phyloP scores from a whole-genome alignment of 169 alveolate genomes.

The Plasmodium berghei region DNA sequence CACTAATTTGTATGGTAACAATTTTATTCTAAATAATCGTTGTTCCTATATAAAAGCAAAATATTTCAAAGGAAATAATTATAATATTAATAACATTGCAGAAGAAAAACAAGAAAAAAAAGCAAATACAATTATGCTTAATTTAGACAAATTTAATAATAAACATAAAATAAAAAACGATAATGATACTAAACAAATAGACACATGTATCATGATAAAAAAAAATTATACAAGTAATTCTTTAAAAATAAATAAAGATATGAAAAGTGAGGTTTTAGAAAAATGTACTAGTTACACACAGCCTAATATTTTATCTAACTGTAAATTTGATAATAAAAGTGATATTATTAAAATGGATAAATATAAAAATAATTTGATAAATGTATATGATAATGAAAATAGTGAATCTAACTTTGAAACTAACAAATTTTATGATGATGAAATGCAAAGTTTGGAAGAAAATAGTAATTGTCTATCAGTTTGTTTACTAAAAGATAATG shows the following conservation, averaged over 20 bases:
- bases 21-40: constrained; percentile 47
- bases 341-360: background rate
- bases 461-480: too few species aligned
- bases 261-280: background rate
- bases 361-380: constrained; percentile 18
- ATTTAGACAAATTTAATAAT: constrained; percentile 9
- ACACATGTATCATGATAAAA: background rate
- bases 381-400: constrained; percentile 20
- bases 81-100: constrained; percentile 1
- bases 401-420: background rate
- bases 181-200: background rate
- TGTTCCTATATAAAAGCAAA: constrained; percentile 48
- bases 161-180: constrained; percentile 1
- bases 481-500: background rate
- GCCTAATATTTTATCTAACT: constrained; percentile 3
- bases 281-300: constrained; percentile 1
- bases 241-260: constrained; percentile 12
- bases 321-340: constrained; percentile 3
- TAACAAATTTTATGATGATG: background rate
- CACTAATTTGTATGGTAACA: constrained; percentile 32
- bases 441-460: too few species aligned
- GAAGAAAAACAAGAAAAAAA: constrained; percentile 8
- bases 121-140: background rate
- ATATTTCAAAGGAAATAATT: constrained; percentile 22
- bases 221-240: background rate